Percentiles rank a stretch among this genome's conserved stretches.
phyloP scores from a whole-genome alignment of 192 early-diverging fungal genomes.

The Podila minutissima region DNA sequence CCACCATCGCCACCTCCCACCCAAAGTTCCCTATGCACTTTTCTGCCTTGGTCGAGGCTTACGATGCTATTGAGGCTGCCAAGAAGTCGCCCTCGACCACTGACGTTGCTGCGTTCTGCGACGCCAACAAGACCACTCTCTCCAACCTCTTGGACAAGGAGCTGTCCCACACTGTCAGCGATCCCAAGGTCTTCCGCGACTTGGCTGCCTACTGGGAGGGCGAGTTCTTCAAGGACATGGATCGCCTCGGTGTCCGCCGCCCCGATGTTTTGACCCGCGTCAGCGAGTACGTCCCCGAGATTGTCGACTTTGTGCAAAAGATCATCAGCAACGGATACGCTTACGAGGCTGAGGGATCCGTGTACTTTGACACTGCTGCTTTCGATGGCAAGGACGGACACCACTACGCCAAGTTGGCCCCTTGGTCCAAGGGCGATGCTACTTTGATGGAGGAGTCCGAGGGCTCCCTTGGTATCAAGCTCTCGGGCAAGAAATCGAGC shows the following conservation, averaged over 20 bases:
- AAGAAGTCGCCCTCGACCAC: constrained; percentile 55
- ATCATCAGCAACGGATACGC: constrained; percentile 97
- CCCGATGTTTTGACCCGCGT: constrained; percentile 94
- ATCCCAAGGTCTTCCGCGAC: constrained; percentile 92
- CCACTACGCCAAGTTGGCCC: constrained; percentile 95
- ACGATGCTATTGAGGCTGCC: constrained; percentile 54
- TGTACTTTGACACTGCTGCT: constrained; percentile 92
- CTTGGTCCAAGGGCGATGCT: constrained; percentile 85
- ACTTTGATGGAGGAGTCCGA: constrained; percentile 91
- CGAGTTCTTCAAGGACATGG: constrained; percentile 95
- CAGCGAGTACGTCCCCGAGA: constrained; percentile 96
- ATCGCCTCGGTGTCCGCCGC: constrained; percentile 84
- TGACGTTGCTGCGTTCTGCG: constrained; percentile 60
- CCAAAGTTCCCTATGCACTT: constrained; percentile 83
- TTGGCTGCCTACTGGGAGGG: constrained; percentile 94
- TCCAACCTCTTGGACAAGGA: constrained; percentile 63
- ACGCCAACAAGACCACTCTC: constrained; percentile 61
- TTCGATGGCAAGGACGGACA: constrained; percentile 88
- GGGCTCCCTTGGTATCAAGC: constrained; percentile 78
- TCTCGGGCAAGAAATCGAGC: constrained; percentile 71
- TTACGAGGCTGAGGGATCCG: constrained; percentile 90
- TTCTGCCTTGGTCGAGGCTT: constrained; percentile 65
- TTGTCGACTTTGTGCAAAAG: constrained; percentile 86
- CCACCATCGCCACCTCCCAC: constrained; percentile 55
- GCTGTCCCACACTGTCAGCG: constrained; percentile 75